These are phyloP conservation scores for Jatropha podagrica DNA, from an alignment of 441 rosid genomes.

Conservation along the genomic window DNA sequence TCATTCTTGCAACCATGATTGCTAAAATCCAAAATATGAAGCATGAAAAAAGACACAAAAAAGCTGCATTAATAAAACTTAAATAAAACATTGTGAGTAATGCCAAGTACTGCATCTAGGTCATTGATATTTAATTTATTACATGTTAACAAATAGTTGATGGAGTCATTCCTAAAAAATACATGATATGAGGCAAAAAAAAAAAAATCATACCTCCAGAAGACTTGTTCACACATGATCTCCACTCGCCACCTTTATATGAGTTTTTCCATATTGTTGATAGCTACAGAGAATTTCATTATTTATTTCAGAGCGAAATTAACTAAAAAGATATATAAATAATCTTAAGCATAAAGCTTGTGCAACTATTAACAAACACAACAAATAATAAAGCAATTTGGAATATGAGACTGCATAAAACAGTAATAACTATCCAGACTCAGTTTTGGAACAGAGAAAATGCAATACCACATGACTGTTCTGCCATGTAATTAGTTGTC, in stretches of 20 bases:
- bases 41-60: not conserved
- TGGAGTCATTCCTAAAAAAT: not conserved
- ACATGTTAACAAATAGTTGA: not conserved
- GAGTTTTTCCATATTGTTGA: conserved; percentile 90
- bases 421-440: not conserved
- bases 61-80: not conserved
- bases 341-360: not conserved
- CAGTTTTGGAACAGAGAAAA: not conserved
- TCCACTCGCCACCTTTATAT: conserved; percentile 81
- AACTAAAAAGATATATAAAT: not conserved
- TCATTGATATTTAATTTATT: not conserved
- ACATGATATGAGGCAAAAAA: not conserved
- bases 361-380: not conserved
- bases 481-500: not conserved
- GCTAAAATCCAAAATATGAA: not conserved
- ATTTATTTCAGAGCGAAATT: not conserved
- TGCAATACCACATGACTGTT: not conserved
- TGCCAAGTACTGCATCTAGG: not conserved
- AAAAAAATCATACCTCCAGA: conserved; percentile 55
- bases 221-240: conserved; percentile 68
- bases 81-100: not conserved
- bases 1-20: not conserved
- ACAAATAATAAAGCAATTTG: not conserved
- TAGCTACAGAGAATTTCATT: conserved; percentile 46
- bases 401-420: not conserved